phyloP scores from a whole-genome alignment of 75 land plant species.

The Isoetes taiwanensis region DNA sequence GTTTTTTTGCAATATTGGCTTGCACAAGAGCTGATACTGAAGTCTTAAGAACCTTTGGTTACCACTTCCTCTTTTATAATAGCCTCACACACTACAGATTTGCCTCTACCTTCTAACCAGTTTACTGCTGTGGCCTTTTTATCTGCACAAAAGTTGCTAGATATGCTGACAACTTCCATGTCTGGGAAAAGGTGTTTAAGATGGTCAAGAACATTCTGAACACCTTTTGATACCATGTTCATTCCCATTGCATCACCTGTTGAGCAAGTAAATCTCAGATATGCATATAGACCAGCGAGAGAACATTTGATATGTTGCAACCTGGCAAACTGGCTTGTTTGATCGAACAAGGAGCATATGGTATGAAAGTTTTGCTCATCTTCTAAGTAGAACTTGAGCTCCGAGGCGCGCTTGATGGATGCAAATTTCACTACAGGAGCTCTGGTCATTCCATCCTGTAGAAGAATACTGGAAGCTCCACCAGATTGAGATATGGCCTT shows the following conservation, averaged over 20 bases:
- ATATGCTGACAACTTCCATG: slow-evolving; percentile 14
- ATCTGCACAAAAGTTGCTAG: slow-evolving; percentile 19
- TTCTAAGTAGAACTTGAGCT: slow-evolving; percentile 63
- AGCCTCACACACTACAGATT: slow-evolving; percentile 79
- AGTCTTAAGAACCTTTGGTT: slow-evolving; percentile 21
- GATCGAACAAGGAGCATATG: slow-evolving; percentile 46
- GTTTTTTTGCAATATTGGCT: slow-evolving; percentile 77
- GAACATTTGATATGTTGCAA: background rate
- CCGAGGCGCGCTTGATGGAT: slow-evolving; percentile 41
- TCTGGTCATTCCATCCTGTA: slow-evolving; percentile 62
- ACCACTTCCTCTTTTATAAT: slow-evolving; percentile 32
- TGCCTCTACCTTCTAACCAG: slow-evolving; percentile 77
- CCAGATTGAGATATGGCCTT: slow-evolving; percentile 57
- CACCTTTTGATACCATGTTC: slow-evolving; percentile 12
- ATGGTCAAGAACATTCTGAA: slow-evolving; percentile 9
- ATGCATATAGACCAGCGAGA: slow-evolving; percentile 9
- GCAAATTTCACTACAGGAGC: slow-evolving; percentile 69
- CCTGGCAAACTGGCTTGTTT: slow-evolving; percentile 37
- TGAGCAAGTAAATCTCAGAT: background rate
- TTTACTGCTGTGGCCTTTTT: slow-evolving; percentile 42
- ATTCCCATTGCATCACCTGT: slow-evolving; percentile 8
- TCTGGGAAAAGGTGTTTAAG: slow-evolving; percentile 1
- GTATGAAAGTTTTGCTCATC: slow-evolving; percentile 50
- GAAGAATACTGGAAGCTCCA: slow-evolving; percentile 41
- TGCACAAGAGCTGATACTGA: slow-evolving; percentile 63